Base-by-base conservation (phyloP, 108 stramenopile genomes). In the Stephanodiscus minutulus region DNA sequence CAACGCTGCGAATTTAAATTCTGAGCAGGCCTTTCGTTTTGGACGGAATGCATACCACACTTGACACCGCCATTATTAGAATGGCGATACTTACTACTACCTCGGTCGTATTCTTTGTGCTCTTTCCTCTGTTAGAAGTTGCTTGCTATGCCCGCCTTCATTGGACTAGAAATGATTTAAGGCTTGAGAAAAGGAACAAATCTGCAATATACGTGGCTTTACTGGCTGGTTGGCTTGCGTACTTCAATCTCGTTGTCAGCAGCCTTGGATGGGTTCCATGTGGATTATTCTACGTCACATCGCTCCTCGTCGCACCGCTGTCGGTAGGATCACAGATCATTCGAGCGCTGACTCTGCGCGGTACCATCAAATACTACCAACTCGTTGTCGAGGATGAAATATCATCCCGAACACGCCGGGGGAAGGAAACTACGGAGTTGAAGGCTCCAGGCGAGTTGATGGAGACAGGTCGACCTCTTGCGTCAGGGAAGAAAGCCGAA, bases 181-280 rank as follows among this genome's bases (percentile, higher is more conserved):
- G 43, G 25, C 43, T 79, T 31, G 37, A 49, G 18, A 79, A 79
- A 49, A 43, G 78, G 41, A 75, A 56, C 46, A 67, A 61, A 61
- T 55, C 24, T 8, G 37, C 68, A n/a, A 63, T 79, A n/a, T 21
- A 43, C 20, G 13, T 69, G 13, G 66, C 77, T 2, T 65, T 71
- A 0, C 39, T 82, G 12, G 68, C 72, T 55, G 82, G 82, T 5
- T 82, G 82, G 82, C 37, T 82, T 17, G 77, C 82, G 13, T 78
- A 68, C 66, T 68, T 78, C 7, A 82, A 73, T 49, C 66, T 82
- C 20, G 33, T 79, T 17, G 35, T 77, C n/a, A 68, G 67, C 29
- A 18, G 41, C 6, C 57, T 54, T 15, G 62, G 73, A 28, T 61
- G 39, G 10, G 37, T 73, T 12, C 60, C 68, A 2, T 82, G 82